These are phyloP conservation scores for Colletotrichum kahawae DNA, from an alignment of 2,329 filamentous ascomycete species.

Conservation along the genomic window DNA sequence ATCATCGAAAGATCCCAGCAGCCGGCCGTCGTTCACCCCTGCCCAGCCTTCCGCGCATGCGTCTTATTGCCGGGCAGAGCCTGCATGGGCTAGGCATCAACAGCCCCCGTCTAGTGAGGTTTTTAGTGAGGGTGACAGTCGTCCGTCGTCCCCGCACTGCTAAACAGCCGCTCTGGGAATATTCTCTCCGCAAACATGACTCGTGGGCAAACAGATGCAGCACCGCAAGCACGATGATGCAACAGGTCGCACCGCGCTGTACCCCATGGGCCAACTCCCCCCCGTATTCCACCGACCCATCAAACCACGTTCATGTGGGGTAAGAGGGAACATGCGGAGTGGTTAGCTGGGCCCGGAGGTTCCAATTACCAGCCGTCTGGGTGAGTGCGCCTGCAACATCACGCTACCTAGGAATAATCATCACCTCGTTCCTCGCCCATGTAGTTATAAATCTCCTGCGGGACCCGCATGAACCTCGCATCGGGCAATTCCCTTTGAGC, in stretches of 20 bases:
- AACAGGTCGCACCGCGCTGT: neutral
- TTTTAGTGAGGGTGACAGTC: constrained; percentile 12
- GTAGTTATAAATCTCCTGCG: constrained; percentile 6
- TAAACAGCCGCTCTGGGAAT: neutral
- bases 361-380: neutral
- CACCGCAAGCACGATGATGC: constrained; percentile 4
- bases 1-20: constrained; percentile 6
- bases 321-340: constrained; percentile 1
- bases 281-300: neutral
- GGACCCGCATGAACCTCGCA: neutral
- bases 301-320: constrained; percentile 9
- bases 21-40: neutral
- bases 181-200: neutral
- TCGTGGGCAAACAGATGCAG: neutral
- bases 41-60: neutral
- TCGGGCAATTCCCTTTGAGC: neutral
- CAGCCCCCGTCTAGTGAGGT: neutral
- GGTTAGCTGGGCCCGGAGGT: neutral
- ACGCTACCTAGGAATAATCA: neutral
- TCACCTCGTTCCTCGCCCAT: neutral
- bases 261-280: constrained; percentile 10
- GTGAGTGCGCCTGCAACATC: neutral
- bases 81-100: neutral
- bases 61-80: constrained; percentile 1
- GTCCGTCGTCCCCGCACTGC: constrained; percentile 7